A percentile compares a stretch with the other conserved stretches of the same genome.
Conservation (phyloP, 306 rosid genomes). For the Quercus alba region DNA sequence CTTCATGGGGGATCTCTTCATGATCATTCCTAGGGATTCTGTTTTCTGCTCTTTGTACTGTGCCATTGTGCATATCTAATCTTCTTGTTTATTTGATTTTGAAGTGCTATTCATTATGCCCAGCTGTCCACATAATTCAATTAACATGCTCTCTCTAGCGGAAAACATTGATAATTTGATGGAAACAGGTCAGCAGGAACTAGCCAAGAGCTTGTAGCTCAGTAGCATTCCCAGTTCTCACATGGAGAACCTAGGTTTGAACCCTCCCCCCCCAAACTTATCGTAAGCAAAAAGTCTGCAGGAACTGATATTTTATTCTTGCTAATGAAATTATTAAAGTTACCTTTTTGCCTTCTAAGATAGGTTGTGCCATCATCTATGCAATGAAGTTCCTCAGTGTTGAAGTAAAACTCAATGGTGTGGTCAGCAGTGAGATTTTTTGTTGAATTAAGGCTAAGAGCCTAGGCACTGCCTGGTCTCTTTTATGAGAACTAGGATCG, state of each 20-base stretch:
- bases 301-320: neutral
- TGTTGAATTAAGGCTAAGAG: neutral
- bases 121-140: neutral
- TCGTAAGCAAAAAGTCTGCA: too few species aligned
- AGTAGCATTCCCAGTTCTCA: too few species aligned
- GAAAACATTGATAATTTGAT: neutral
- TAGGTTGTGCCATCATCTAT: neutral
- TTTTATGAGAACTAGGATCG: too few species aligned
- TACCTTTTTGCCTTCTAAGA: neutral
- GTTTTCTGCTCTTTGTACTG: neutral
- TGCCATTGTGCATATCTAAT: neutral
- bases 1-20: neutral
- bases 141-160: neutral
- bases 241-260: too few species aligned
- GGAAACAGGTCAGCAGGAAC: neutral
- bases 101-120: neutral
- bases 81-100: neutral
- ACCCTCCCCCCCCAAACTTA: too few species aligned
- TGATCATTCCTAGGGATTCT: neutral
- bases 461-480: too few species aligned
- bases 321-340: neutral
- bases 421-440: neutral
- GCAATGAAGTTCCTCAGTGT: neutral
- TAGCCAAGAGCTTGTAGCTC: too few species aligned
- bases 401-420: neutral